Percentiles rank a stretch among this genome's conserved stretches.
Evolutionary conservation across 2,329 filamentous ascomycete species (phyloP).

Genomic region (Hymenoscyphus linearis): DNA sequence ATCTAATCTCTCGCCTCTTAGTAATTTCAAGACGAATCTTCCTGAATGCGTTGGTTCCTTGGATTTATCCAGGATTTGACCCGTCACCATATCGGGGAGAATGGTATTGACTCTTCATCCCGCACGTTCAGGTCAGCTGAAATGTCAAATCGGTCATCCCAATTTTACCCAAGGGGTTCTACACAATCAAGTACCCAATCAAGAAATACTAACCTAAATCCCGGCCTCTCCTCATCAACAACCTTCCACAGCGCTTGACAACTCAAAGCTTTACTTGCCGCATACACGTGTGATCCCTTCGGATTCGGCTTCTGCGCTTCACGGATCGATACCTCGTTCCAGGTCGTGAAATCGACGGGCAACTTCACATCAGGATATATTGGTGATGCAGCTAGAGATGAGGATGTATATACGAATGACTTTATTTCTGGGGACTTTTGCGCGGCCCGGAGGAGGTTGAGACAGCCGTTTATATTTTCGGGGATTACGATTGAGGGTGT

Average conservation of each 20-base stretch:
- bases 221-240: neutral
- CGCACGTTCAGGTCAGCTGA: neutral
- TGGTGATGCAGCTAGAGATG: neutral
- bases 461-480: neutral
- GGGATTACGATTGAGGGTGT: neutral
- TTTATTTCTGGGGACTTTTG: neutral
- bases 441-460: neutral
- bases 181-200: neutral
- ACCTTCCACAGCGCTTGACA: slow-evolving; percentile 33
- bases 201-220: neutral
- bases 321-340: neutral
- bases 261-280: slow-evolving; percentile 32
- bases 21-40: neutral
- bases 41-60: neutral
- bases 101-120: neutral
- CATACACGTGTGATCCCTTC: neutral
- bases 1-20: neutral
- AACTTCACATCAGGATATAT: neutral
- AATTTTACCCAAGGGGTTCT: neutral
- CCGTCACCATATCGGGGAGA: slow-evolving; percentile 27
- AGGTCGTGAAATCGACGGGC: neutral
- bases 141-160: too few species aligned
- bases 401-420: neutral
- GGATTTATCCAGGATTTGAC: neutral
- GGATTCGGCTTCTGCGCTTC: neutral